Evolutionary conservation across 805 yeast genomes (phyloP), one percentile per base, ranked within the genome.

Genomic region (Metschnikowia bowlesiae): DNA sequence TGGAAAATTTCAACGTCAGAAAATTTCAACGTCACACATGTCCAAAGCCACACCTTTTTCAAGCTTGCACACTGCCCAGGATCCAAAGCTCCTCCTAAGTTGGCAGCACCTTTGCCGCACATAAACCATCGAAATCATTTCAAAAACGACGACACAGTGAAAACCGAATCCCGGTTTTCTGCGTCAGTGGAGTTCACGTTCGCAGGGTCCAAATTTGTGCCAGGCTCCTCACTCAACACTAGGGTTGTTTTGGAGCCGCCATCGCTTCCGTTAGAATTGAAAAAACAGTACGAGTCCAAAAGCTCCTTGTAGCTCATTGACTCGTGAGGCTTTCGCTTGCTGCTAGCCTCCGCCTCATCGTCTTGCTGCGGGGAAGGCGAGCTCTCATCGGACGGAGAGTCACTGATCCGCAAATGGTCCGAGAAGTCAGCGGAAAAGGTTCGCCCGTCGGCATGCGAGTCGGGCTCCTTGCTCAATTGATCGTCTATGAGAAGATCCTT

Each of bases 211-310:
- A 26, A 14, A 1, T 22, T 30, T 2, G 48, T 11, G 14, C 48
- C 43, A 5, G 57, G 57, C 13, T 49, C 52, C 29, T 57, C 60
- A 31, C 60, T 57, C 54, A 57, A 44, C 36, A 57, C 58, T 28
- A 51, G 47, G 5, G 59, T 57, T 4, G 58, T 46, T 37, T 48
- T 49, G 16, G 58, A 61, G 22, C 56, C 53, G 18, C 59, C 56
- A 34, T 55, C 58, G 8, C 51, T 52, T n/a, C 54, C 42, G n/a
- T 57, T 56, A 3, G 65, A 44, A 9, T 68, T 58, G 49, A 78
- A 83, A 57, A 84, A 84, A 56, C 89, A 84, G 58, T 80, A 84
- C 30, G 79, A 75, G 44, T 82, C 82, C 46, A 84, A 64, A 18
- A 83, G 64, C 51, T 82, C 80, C 54, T 78, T 76, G 58, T 83